Evolutionary conservation across 371 early-diverging fungal species (phyloP).

Genomic region (Apophysomyces sp.): DNA sequence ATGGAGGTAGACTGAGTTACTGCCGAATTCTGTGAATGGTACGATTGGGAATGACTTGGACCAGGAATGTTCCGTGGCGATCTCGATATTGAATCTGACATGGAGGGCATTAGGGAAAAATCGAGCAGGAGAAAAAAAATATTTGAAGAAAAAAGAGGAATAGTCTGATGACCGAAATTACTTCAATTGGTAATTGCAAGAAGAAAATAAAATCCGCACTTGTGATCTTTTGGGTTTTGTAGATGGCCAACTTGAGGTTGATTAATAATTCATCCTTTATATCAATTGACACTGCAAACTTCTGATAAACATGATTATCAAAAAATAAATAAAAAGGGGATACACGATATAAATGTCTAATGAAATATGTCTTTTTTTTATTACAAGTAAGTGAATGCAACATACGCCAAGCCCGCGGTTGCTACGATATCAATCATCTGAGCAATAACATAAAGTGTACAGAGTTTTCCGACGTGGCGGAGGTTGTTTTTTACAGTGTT

Average conservation of each 20-base stretch:
- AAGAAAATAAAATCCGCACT: not conserved
- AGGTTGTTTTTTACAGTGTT: constrained; percentile 55
- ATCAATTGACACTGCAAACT: too few species aligned
- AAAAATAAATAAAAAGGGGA: too few species aligned
- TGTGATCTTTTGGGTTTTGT: too few species aligned
- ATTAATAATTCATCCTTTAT: too few species aligned
- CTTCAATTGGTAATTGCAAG: not conserved
- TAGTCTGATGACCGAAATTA: not conserved
- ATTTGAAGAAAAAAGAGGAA: not conserved
- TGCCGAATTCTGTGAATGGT: not conserved
- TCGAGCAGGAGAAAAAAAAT: not conserved
- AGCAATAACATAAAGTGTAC: constrained; percentile 53
- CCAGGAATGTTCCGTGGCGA: not conserved
- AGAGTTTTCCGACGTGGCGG: constrained; percentile 47
- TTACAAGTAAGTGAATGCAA: constrained; percentile 50
- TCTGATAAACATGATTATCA: too few species aligned
- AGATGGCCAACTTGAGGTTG: too few species aligned
- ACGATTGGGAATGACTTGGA: not conserved
- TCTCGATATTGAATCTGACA: not conserved
- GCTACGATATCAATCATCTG: constrained; percentile 59
- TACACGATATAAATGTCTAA: too few species aligned
- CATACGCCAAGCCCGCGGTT: constrained; percentile 53
- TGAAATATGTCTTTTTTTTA: too few species aligned
- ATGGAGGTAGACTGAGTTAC: not conserved
- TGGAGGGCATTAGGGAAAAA: not conserved